These are phyloP conservation scores for Eutrema heterophyllum DNA, from an alignment of 345 rosid species.

Conservation along the genomic window DNA sequence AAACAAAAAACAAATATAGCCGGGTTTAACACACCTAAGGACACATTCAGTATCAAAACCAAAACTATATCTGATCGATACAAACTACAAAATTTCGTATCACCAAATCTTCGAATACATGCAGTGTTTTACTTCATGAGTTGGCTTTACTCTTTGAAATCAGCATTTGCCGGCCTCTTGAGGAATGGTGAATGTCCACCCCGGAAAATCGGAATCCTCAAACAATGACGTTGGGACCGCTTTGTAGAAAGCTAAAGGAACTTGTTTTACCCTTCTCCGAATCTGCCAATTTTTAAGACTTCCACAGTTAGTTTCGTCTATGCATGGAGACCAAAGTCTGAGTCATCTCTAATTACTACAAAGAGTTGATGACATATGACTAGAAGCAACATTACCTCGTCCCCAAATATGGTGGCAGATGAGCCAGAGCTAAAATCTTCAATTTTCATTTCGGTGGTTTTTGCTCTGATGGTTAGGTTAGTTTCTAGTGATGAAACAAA, in stretches of 20 bases:
- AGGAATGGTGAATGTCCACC: constrained; percentile 61
- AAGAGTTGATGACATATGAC: background rate
- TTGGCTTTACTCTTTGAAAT: background rate
- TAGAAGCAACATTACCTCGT: constrained; percentile 55
- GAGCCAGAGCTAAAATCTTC: constrained; percentile 88
- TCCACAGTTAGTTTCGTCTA: constrained; percentile 5
- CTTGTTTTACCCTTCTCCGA: constrained; percentile 82
- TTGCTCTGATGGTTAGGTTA: constrained; percentile 79
- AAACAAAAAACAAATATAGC: background rate
- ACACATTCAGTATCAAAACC: constrained; percentile 7
- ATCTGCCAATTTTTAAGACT: constrained; percentile 35
- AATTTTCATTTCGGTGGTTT: constrained; percentile 62
- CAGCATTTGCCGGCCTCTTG: constrained; percentile 18
- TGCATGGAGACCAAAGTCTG: background rate
- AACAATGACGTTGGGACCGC: constrained; percentile 59
- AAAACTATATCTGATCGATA: background rate
- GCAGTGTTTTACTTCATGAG: background rate
- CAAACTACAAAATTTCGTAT: constrained; percentile 11
- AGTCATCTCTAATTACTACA: background rate
- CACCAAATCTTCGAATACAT: background rate
- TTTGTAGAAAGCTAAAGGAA: constrained; percentile 77
- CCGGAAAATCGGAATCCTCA: constrained; percentile 63
- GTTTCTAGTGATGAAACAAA: constrained; percentile 78
- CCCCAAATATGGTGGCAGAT: constrained; percentile 81
- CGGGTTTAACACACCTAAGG: background rate